phyloP scores from a whole-genome alignment of 345 rosid species.

The Isatis tinctoria region DNA sequence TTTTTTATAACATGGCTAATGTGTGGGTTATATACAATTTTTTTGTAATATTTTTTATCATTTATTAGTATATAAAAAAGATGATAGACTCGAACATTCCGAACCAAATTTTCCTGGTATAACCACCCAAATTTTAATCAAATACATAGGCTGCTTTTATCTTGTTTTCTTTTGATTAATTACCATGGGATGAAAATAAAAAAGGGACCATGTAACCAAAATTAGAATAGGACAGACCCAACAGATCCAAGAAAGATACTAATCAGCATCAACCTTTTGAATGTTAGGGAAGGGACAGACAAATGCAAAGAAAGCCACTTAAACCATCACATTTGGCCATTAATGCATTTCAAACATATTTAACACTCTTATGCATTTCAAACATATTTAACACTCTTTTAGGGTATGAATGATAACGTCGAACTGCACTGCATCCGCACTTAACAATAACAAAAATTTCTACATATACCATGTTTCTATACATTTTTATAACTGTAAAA shows the following conservation, averaged over 20 bases:
- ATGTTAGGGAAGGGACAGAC: neutral
- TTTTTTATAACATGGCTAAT: too few relatives aligned
- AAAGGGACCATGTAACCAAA: neutral
- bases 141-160: neutral
- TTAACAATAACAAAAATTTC: too few relatives aligned
- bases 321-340: neutral
- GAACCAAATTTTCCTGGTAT: neutral
- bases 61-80: too few relatives aligned
- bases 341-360: neutral
- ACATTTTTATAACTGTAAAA: too few relatives aligned
- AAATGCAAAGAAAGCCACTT: constrained; percentile 11
- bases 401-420: too few relatives aligned
- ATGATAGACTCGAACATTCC: neutral
- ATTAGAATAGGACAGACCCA: neutral
- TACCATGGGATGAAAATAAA: neutral
- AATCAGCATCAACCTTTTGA: neutral
- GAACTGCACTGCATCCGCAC: too few relatives aligned
- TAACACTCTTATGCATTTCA: too few relatives aligned
- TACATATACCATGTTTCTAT: too few relatives aligned
- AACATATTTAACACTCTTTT: too few relatives aligned
- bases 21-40: too few relatives aligned
- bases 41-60: too few relatives aligned
- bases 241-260: neutral
- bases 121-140: neutral
- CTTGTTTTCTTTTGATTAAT: neutral